These are phyloP conservation scores for Tolypocladium paradoxum DNA, from an alignment of 2,329 filamentous ascomycete species.

Conservation along the genomic window DNA sequence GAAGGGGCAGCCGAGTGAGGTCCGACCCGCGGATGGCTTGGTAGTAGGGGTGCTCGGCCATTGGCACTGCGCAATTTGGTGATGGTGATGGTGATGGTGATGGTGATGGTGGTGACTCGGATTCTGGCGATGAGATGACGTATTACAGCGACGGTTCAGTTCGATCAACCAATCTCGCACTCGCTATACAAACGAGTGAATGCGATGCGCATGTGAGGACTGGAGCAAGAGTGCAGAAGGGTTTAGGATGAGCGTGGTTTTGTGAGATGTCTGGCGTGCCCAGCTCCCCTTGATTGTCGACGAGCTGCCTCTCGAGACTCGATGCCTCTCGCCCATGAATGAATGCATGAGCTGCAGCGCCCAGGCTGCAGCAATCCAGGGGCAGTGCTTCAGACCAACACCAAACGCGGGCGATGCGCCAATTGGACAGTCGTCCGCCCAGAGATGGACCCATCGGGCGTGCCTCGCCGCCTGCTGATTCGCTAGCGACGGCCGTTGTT, in stretches of 20 bases:
- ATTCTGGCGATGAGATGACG: background rate
- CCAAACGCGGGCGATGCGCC: background rate
- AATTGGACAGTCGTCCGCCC: background rate
- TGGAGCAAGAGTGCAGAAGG: background rate
- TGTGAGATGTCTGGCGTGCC: background rate
- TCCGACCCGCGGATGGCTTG: slow-evolving; percentile 4
- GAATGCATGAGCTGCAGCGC: background rate
- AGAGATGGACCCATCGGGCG: background rate
- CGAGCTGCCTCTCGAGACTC: background rate
- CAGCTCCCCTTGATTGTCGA: background rate
- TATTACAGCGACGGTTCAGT: background rate
- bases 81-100: background rate
- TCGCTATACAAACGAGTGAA: background rate
- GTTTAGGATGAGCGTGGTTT: background rate
- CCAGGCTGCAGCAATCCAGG: slow-evolving; percentile 1
- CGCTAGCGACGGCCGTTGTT: slow-evolving; percentile 19
- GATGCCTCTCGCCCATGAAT: background rate
- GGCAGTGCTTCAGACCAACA: background rate
- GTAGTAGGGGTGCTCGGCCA: slow-evolving; percentile 5
- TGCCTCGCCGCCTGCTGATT: slow-evolving; percentile 9
- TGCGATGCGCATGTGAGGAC: background rate
- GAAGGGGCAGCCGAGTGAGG: slow-evolving; percentile 1
- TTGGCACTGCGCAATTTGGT: slow-evolving; percentile 1
- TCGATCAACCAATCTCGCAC: background rate
- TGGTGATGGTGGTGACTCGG: background rate